Percentiles rank a stretch among this genome's conserved stretches.
These are phyloP conservation scores for Calocybe indica DNA, from an alignment of 768 basidiomycete genomes.

Conservation along the genomic window DNA sequence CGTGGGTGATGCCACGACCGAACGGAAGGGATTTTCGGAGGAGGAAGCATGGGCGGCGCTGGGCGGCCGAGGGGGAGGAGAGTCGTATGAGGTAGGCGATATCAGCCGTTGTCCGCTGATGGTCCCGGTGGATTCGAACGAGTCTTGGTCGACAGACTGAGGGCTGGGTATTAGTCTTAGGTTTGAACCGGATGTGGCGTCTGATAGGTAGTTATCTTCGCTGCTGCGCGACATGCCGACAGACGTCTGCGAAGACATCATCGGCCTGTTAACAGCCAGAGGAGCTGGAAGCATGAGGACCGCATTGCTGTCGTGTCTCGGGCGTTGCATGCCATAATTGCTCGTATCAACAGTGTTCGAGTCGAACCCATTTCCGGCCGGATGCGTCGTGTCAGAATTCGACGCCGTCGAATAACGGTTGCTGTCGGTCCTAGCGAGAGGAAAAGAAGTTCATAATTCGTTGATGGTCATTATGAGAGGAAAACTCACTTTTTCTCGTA, in stretches of 20 bases:
- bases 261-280: slow-evolving; percentile 51
- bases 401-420: slow-evolving; percentile 77
- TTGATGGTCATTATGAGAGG: not conserved
- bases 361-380: slow-evolving; percentile 46
- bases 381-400: slow-evolving; percentile 65
- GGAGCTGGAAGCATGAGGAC: slow-evolving; percentile 74
- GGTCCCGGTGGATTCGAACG: slow-evolving; percentile 23
- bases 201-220: slow-evolving; percentile 40
- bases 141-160: slow-evolving; percentile 32
- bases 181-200: slow-evolving; percentile 33
- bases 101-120: slow-evolving; percentile 14
- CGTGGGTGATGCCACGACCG: slow-evolving; percentile 33
- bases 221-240: slow-evolving; percentile 40
- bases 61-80: slow-evolving; percentile 15
- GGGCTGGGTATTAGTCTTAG: slow-evolving; percentile 39
- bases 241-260: slow-evolving; percentile 44
- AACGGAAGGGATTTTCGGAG: slow-evolving; percentile 56
- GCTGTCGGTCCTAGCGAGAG: slow-evolving; percentile 22
- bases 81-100: slow-evolving; percentile 26
- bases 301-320: slow-evolving; percentile 63
- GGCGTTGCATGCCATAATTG: slow-evolving; percentile 37
- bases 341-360: slow-evolving; percentile 58
- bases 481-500: slow-evolving; percentile 69
- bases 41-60: slow-evolving; percentile 24
- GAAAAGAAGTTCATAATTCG: not conserved